Evolutionary conservation across 345 rosid species (phyloP), one percentile per base, ranked within the genome.

Genomic region (Barbarea vulgaris): DNA sequence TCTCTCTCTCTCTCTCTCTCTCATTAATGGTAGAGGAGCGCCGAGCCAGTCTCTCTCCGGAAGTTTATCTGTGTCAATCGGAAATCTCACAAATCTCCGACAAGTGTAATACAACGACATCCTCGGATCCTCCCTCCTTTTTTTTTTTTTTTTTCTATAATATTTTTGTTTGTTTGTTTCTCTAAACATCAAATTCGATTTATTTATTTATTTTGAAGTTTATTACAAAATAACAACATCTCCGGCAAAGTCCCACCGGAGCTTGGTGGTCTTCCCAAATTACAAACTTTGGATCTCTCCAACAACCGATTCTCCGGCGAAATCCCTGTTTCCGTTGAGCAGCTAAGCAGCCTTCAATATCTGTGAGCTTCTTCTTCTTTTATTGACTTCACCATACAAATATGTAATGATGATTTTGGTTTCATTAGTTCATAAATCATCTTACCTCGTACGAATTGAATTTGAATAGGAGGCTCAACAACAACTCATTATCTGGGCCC

Each of bases 1-100:
- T 27, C 48, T 63, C 64, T 46, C 48, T 70, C 33, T 70, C 33
- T 76, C 27, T 64, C 3, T 72, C 50, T 53, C 1, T 74, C 59
- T 47, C 18, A 39, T 51, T 51, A 42, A 4, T 36, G 27, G 58
- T 82, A 93, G 98, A 57, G 98, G 96, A 67, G 97, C 94, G 65
- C 98, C 98, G 15, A 89, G 98, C 67, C 97, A 91, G 57, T 89
- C 91, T 79, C 82, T 91, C 39, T 93, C 97, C 1, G 98, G 98
- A 57, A 82, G 80, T 56, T 75, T 93, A 64, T 86, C 96, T 15
- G 80, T 60, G 12, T 39, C 88, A 10, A 86, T 91, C 53, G 89
- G 86, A 77, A 93, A 93, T 69, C 97, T 93, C 83, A 89, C 94
- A 5, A 89, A 93, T 83, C 97, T 93, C 54, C 86, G 86, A 74